phyloP scores from a whole-genome alignment of 768 basidiomycete species.

The Lyophyllum shimeji region DNA sequence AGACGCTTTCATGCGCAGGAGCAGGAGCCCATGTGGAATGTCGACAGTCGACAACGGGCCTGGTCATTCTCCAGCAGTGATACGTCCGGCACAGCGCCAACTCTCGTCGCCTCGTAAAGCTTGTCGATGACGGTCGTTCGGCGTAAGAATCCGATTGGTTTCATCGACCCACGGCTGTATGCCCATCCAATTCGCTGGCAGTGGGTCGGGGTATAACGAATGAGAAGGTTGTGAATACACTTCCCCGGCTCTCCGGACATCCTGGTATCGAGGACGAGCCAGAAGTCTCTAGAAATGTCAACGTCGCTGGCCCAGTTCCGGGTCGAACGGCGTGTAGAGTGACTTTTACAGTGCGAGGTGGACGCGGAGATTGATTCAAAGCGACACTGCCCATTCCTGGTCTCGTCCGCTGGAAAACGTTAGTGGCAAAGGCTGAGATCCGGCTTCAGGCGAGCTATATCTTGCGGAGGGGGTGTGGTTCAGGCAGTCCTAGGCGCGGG shows the following conservation, averaged over 20 bases:
- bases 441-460: conserved; percentile 34
- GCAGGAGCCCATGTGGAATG: too few species aligned
- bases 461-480: conserved; percentile 8
- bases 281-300: conserved; percentile 35
- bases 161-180: conserved; percentile 43
- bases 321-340: background rate
- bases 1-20: too few species aligned
- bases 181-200: background rate
- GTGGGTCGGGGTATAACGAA: background rate
- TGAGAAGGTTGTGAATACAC: conserved; percentile 20
- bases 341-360: conserved; percentile 28
- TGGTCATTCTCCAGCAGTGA: conserved; percentile 25
- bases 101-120: conserved; percentile 33
- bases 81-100: conserved; percentile 32
- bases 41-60: conserved; percentile 25
- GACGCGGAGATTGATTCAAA: conserved; percentile 30
- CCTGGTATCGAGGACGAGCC: conserved; percentile 41
- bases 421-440: conserved; percentile 41
- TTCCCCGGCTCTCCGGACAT: conserved; percentile 37
- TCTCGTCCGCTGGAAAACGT: background rate
- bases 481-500: conserved; percentile 46
- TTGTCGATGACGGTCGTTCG: conserved; percentile 37
- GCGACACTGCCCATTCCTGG: conserved; percentile 15
- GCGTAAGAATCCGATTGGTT: conserved; percentile 37
- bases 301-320: background rate